Evolutionary conservation across 2,329 filamentous ascomycete genomes (phyloP), one percentile per base, ranked within the genome.

Genomic region (Xylaria sp.): DNA sequence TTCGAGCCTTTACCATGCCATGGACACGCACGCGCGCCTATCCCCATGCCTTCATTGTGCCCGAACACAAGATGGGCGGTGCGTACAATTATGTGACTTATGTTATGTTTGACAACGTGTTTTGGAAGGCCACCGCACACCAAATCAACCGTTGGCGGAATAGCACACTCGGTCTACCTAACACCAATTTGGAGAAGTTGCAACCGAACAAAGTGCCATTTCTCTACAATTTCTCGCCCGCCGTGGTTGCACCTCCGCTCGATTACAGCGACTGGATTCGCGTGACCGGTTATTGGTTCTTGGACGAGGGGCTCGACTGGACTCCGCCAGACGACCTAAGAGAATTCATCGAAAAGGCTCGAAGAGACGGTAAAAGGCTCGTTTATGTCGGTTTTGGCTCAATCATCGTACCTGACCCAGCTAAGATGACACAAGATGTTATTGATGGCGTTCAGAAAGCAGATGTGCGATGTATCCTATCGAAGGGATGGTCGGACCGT

Each of bases 191-290:
- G 49, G 92, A 96, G 77, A 97, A 94, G 81, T 89, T 99, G 88
- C 94, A 97, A 80, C 90, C 92, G 1, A 97, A 97, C 82, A 96
- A 97, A 78, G 93, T 97, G n/a, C 96, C 96, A 0, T 99, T 99
- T 79, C 80, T 99, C 51, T 99, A 99, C 83, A 98, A 97, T 80
- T 98, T 97, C 78, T 97, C 93, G 63, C 93, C 94, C 0, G 92
- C 89, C 11, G 96, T 99, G 13, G 96, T 99, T n/a, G 89, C 92
- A 1, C 95, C 94, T 31, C 96, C 96, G 17, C 84, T 97, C 1
- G 96, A 99, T 80, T 99, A 94, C 80, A 95, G 93, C 47, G 96
- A 98, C 78, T 99, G 96, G 96, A 96, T 99, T 77, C 89, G 93
- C 49, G 93, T 98, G 7, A 98, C 96, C 0, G 96, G 96, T 0